These are phyloP conservation scores for Posidonia australis DNA, from an alignment of 106 monocot species.

Conservation along the genomic window DNA sequence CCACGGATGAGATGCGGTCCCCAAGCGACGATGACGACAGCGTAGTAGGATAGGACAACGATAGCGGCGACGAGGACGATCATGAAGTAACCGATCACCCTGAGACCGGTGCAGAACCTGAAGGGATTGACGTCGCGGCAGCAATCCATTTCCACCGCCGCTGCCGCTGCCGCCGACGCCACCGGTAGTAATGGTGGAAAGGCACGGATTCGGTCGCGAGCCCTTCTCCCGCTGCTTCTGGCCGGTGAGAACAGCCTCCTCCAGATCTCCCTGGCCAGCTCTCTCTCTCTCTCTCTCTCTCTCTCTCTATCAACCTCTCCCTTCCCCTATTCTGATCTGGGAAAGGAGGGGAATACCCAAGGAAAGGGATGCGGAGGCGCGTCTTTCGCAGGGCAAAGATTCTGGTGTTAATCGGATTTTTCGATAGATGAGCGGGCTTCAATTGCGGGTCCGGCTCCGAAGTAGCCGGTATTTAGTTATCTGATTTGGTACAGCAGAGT, in stretches of 20 bases:
- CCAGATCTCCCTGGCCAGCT: conserved; percentile 29
- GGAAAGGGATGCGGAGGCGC: too few species aligned
- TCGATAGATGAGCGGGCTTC: too few species aligned
- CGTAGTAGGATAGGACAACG: conserved; percentile 58
- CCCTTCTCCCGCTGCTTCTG: not conserved
- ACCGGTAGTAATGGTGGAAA: too few species aligned
- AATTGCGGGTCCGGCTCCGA: too few species aligned
- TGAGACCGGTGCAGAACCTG: conserved; percentile 50
- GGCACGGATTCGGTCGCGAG: not conserved
- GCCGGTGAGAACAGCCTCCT: conserved; percentile 35
- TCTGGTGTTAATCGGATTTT: too few species aligned
- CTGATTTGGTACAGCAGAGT: too few species aligned
- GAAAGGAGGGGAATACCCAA: too few species aligned
- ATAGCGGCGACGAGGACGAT: conserved; percentile 47
- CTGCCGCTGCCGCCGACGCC: not conserved
- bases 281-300: too few species aligned
- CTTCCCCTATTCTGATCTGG: too few species aligned
- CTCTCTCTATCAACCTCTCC: too few species aligned
- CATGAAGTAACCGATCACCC: conserved; percentile 68
- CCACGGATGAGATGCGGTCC: conserved; percentile 37
- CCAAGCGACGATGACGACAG: conserved; percentile 67
- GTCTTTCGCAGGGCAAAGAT: too few species aligned
- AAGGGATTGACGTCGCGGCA: conserved; percentile 50
- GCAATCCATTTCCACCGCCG: conserved; percentile 29
- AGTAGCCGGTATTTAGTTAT: too few species aligned